Evolutionary conservation across 495 filamentous ascomycete genomes (phyloP), one percentile per base, ranked within the genome.

Genomic region (Daldinia grandis): DNA sequence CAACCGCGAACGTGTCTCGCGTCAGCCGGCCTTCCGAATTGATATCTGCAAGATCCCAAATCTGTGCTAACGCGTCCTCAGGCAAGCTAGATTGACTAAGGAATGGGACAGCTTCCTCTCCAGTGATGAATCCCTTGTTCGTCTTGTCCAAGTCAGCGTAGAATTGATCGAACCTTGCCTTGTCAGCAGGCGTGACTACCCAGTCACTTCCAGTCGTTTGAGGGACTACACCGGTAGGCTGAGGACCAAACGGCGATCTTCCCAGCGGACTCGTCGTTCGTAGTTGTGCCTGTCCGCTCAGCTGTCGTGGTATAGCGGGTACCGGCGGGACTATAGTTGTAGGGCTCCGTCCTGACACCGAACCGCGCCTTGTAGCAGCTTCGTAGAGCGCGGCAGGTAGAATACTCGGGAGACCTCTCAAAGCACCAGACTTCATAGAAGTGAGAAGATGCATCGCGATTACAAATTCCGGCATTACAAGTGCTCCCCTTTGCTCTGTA

Each of bases 21-120:
- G 84, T 93, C 42, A 99, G 83, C 62, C 89, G 90, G 9, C 95
- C 95, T 60, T 94, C 92, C 15, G 92, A 94, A 69, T 91, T 91
- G 76, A 98, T 95, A 83, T 98, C 95, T 5, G 96, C 91, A 24
- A 99, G 85, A 76, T 99, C 96, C 95, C 95, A 99, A 66, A 99
- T 96, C 71, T 93, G 89, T n/a, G 96, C 95, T 17, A 99, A 85
- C 7, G 88, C 88, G 76, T 97, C 96, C 71, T 98, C 95, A 0
- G 93, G 86, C 8, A 99, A 84, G 60, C 91, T 91, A 1, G 95
- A 97, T 76, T 97, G 92, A 76, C 92, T 93, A 77, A 99, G 94
- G 78, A 98, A 99, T 2, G 86, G 83, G 5, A 98, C 95, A n/a
- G 96, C 95, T 78, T 98, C 94, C 63, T 98, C 95, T 50, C 87